These are phyloP conservation scores for Grosmannia clavigera DNA, from an alignment of 2,329 filamentous ascomycete species.

Conservation along the genomic window DNA sequence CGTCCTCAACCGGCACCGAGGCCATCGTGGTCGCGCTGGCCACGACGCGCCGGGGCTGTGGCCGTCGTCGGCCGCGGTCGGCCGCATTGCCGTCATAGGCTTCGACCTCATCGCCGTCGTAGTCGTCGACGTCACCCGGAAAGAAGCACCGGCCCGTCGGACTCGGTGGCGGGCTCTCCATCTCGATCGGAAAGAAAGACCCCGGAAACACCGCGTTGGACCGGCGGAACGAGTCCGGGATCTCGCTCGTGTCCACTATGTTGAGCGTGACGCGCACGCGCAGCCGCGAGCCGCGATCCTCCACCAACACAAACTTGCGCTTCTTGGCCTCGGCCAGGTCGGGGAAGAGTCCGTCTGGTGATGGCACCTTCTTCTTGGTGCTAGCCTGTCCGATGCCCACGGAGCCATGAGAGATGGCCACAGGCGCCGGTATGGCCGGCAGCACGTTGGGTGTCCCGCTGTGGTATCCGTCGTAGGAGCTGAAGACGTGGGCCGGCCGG, in stretches of 20 bases:
- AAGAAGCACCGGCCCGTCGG: slow-evolving; percentile 67
- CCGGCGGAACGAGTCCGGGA: slow-evolving; percentile 89
- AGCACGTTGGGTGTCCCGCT: slow-evolving; percentile 29
- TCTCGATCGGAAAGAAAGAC: slow-evolving; percentile 85
- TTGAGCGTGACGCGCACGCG: slow-evolving; percentile 90
- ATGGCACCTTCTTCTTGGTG: slow-evolving; percentile 37
- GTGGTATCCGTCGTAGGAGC: slow-evolving; percentile 54
- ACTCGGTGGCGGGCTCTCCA: slow-evolving; percentile 73
- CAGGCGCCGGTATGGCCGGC: slow-evolving; percentile 41
- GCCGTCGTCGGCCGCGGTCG: neutral
- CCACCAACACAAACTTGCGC: slow-evolving; percentile 92
- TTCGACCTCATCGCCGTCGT: slow-evolving; percentile 26
- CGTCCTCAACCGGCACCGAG: slow-evolving; percentile 48
- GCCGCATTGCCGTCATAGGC: slow-evolving; percentile 22
- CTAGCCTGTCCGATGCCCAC: slow-evolving; percentile 21
- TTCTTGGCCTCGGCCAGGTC: slow-evolving; percentile 82
- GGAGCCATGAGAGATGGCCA: slow-evolving; percentile 35
- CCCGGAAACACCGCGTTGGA: slow-evolving; percentile 81
- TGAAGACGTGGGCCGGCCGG: slow-evolving; percentile 63
- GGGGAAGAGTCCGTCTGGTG: slow-evolving; percentile 65
- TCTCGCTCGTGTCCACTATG: slow-evolving; percentile 85
- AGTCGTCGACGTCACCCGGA: slow-evolving; percentile 51
- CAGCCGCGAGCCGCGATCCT: slow-evolving; percentile 73
- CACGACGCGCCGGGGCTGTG: slow-evolving; percentile 14
- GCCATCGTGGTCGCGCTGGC: slow-evolving; percentile 17